These are phyloP conservation scores for Mrakia blollopis DNA, from an alignment of 768 basidiomycete genomes.

Conservation along the genomic window DNA sequence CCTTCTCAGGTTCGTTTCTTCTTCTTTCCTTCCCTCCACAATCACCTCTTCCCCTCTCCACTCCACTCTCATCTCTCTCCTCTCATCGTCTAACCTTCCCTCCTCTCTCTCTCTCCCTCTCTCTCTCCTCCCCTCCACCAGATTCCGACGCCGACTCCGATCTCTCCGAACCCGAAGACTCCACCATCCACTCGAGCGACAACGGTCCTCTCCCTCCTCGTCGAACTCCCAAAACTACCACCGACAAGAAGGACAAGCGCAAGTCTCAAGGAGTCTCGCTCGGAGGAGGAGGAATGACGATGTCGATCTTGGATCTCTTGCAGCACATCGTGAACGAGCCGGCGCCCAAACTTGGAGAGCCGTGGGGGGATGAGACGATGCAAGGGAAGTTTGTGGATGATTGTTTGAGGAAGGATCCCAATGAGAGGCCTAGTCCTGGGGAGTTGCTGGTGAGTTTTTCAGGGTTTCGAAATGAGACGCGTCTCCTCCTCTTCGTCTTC, in stretches of 20 bases:
- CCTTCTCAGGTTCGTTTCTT: conserved; percentile 59
- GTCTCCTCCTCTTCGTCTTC: background rate
- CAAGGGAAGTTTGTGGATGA: conserved; percentile 80
- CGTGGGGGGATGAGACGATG: conserved; percentile 48
- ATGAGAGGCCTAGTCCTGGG: conserved; percentile 74
- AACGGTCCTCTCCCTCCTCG: background rate
- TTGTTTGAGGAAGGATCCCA: conserved; percentile 87
- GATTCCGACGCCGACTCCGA: conserved; percentile 30
- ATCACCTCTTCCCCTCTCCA: background rate
- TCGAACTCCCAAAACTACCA: background rate
- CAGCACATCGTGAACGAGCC: conserved; percentile 99
- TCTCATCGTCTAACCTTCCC: no score
- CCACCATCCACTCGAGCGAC: conserved; percentile 11
- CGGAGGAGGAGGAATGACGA: conserved; percentile 92
- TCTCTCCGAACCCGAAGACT: conserved; percentile 18
- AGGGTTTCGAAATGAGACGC: background rate
- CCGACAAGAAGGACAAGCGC: conserved; percentile 65
- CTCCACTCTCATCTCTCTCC: background rate
- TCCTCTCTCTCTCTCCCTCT: background rate
- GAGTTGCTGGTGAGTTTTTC: conserved; percentile 54
- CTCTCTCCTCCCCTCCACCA: background rate
- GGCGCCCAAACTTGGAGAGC: conserved; percentile 63
- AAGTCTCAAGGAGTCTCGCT: conserved; percentile 89
- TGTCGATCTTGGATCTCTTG: conserved; percentile 93
- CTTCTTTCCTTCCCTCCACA: background rate